Evolutionary conservation across 2,329 filamentous ascomycete species (phyloP), one percentile per base, ranked within the genome.

Genomic region (Diaporthe sp.): DNA sequence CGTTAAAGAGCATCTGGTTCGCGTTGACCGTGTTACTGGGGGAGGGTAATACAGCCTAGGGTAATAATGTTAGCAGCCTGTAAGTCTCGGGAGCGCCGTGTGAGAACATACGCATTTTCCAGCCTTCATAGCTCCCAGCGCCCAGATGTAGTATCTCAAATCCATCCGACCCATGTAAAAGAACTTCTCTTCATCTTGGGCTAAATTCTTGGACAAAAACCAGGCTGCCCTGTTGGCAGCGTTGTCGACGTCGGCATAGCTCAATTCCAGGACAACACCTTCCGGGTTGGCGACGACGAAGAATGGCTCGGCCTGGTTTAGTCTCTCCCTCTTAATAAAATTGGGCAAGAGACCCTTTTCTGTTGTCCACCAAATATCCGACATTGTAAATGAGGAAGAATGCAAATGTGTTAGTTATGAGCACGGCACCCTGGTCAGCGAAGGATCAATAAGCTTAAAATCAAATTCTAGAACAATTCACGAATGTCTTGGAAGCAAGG

Each of bases 191-290:
- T 77, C 75, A 22, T 72, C 74, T 5, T 72, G 13, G 34, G 60
- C 39, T 13, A 78, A 17, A 19, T 72, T 74, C 22, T 78, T 61
- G n/a, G 57, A 42, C 15, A 79, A 68, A 51, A 79, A 78, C 78
- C 78, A 78, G 7, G 78, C 76, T 0, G 78, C 79, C 61, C 76
- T 75, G 49, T 78, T 79, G 12, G 79, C 78, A 2, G 57, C 72
- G 71, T 79, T 79, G 25, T 79, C 79, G 19, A 79, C 72, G 34
- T 79, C 75, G 49, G 71, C 70, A 67, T 76, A 79, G 37, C 55
- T 79, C 17, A 79, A 44, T 17, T 75, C 71, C n/a, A 77, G 55
- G 17, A 31, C 34, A n/a, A 62, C 34, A 3, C 76, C 75, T 37
- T 79, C 73, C 8, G 73, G 37, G 28, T 8, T 72, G 28, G 58